Evolutionary conservation across 148 eudicot species (phyloP), one percentile per base, ranked within the genome.

Genomic region (Chenopodium album): DNA sequence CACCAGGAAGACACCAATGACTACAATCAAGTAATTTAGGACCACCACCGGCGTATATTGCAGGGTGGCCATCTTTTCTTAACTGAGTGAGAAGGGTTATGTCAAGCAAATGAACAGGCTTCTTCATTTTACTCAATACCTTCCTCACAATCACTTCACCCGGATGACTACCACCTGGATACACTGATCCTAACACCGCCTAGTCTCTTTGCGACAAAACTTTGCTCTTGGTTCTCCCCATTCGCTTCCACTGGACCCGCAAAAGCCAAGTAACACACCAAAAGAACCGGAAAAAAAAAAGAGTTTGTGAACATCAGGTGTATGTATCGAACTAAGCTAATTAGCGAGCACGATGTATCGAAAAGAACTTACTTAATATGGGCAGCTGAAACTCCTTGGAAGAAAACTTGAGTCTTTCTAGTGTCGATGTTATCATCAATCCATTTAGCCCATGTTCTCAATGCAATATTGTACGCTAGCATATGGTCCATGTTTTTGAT

Each of bases 1-100:
- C 94, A 26, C 97, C 97, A 10, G 97, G 85, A 13, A 92, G 86
- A 84, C 97, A 90, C 97, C 93, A 94, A 74, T 92, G 98, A 78
- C 94, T 92, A 84, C 97, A 92, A 77, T 94, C 97, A 10, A 80
- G 74, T 4, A 68, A 76, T 69, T 79, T 81, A 0, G 69, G 28
- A 19, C 80, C 89, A 23, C 88, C 87, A 13, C 82, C 85, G 0
- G 87, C 86, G 59, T 91, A 90, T 17, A 66, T 73, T 0, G 92
- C 86, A 47, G 97, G 92, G 78, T 91, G 97, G 1, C 92, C 94
- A 62, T 92, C 94, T 86, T 91, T 92, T 73, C 97, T 81, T 37
- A 92, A 63, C 44, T 92, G 92, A 31, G 90, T 86, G 19, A 89
- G 90, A 82, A 88, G 79, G 11, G 90, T 78, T 26, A 92, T 88